phyloP scores from a whole-genome alignment of 257 asterid genomes.

The Fraxinus anomala region DNA sequence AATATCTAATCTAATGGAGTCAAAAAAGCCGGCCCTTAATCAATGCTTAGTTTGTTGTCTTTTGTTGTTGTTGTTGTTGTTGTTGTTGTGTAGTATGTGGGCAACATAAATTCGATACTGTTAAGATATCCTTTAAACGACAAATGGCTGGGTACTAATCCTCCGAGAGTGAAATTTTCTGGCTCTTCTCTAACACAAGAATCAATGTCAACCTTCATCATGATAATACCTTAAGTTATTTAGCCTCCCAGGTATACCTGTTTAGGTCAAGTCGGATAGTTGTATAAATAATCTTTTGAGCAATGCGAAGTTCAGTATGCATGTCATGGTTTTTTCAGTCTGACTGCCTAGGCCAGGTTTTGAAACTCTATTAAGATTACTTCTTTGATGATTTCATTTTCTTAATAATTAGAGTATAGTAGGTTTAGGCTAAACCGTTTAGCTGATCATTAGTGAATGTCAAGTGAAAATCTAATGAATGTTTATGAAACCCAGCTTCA shows the following conservation, averaged over 20 bases:
- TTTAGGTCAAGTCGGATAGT: neutral
- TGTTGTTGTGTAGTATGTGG: neutral
- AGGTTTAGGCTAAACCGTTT: too few species aligned
- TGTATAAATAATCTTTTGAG: neutral
- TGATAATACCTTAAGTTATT: neutral
- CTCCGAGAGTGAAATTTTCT: neutral
- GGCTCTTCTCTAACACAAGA: neutral
- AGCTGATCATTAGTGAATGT: conserved; percentile 12
- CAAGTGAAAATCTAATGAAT: neutral
- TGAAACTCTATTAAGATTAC: neutral
- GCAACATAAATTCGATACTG: neutral
- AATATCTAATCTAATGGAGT: neutral
- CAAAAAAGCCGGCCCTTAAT: neutral
- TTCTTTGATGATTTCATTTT: conserved; percentile 12
- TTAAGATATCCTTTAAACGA: neutral
- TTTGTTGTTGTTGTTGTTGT: too few species aligned
- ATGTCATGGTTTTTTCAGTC: neutral
- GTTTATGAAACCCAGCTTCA: neutral
- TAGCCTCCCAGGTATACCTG: neutral
- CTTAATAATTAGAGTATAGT: conserved; percentile 5
- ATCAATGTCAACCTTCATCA: neutral
- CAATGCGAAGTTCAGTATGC: neutral
- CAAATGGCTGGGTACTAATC: neutral
- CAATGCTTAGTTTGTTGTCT: neutral
- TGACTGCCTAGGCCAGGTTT: neutral